Evolutionary conservation across 768 basidiomycete species (phyloP).

Genomic region (Tubosaeta sp.): DNA sequence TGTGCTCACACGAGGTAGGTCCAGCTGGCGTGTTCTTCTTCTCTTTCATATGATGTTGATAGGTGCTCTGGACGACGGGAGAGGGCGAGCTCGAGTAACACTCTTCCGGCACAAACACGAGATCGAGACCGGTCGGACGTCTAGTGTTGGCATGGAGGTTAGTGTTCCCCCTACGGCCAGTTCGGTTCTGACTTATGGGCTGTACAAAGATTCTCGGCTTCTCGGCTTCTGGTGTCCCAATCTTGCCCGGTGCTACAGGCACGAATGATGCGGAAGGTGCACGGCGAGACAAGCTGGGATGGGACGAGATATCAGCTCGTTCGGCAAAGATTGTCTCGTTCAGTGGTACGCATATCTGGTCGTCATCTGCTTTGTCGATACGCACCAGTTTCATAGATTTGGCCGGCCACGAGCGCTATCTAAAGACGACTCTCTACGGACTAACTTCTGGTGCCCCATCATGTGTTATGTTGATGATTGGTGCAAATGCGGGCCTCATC

Average conservation of each 20-base stretch:
- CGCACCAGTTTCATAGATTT: slow-evolving; percentile 56
- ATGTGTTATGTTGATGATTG: slow-evolving; percentile 90
- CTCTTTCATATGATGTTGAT: slow-evolving; percentile 5
- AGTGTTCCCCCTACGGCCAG: slow-evolving; percentile 14
- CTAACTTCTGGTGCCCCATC: slow-evolving; percentile 92
- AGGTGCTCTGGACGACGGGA: slow-evolving; percentile 79
- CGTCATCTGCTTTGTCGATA: background rate
- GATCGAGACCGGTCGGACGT: slow-evolving; percentile 91
- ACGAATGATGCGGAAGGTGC: slow-evolving; percentile 58
- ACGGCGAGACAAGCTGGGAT: slow-evolving; percentile 83
- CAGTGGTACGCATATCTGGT: slow-evolving; percentile 50
- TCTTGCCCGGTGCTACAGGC: slow-evolving; percentile 62
- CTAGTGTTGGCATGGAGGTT: slow-evolving; percentile 96
- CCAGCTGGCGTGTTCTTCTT: slow-evolving; percentile 15
- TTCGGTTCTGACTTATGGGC: background rate
- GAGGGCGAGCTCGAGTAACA: slow-evolving; percentile 78
- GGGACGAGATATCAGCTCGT: slow-evolving; percentile 91
- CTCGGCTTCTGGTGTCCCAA: slow-evolving; percentile 66
- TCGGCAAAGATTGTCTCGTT: slow-evolving; percentile 94
- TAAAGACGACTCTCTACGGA: slow-evolving; percentile 93
- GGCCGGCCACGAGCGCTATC: slow-evolving; percentile 91
- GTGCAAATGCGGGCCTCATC: slow-evolving; percentile 89
- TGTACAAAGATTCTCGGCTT: slow-evolving; percentile 79
- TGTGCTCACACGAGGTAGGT: slow-evolving; percentile 84
- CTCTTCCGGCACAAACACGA: slow-evolving; percentile 98